Base-by-base conservation (phyloP, 441 rosid species). In the Gossypium davidsonii region DNA sequence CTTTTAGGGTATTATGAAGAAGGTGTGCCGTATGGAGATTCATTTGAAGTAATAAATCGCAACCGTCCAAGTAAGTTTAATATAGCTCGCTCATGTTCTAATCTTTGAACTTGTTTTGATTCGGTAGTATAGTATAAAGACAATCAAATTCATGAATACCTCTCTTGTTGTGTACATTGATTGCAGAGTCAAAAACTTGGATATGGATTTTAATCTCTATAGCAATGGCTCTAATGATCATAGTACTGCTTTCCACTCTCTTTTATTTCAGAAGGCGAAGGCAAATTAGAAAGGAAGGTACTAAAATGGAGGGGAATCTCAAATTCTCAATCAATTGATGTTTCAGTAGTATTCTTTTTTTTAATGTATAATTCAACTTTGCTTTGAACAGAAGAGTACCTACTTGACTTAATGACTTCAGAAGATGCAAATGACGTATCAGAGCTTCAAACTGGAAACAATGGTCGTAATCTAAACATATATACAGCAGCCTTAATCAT, bases 361-460 rank as follows among this genome's bases (percentile, higher is more conserved):
- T 18, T 6, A 34, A 6, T 53, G 20, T 52, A 17, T 5, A 2
- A 6, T 52, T 52, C 20, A 52, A 52, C 57, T 52, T 52, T 15
- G 6, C 3, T 39, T 49, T 49, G 44, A 60, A n/a, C 21, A 28
- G 5, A 28, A 9, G 6, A 14, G 11, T 60, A 14, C 31, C 9
- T 58, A 14, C 9, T 58, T 58, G 63, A 59, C 39, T 31, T 59
- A 23, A 26, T 60, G 59, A 51, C 73, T 2, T 69, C 49, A 31
- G 73, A 69, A 15, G 6, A 31, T 12, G 11, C 26, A 51, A 69
- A 1, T 37, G 60, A 69, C 10, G 20, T 4, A 12, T 10, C 0
- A 2, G 53, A 64, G 69, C 51, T 64, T 64, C 69, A 20, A 42
- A 64, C 69, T 2, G 73, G 61, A 28, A 53, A 37, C 18, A 52